These are phyloP conservation scores for Vanrija humicola DNA, from an alignment of 1,284 basidiomycete genomes.

Conservation along the genomic window DNA sequence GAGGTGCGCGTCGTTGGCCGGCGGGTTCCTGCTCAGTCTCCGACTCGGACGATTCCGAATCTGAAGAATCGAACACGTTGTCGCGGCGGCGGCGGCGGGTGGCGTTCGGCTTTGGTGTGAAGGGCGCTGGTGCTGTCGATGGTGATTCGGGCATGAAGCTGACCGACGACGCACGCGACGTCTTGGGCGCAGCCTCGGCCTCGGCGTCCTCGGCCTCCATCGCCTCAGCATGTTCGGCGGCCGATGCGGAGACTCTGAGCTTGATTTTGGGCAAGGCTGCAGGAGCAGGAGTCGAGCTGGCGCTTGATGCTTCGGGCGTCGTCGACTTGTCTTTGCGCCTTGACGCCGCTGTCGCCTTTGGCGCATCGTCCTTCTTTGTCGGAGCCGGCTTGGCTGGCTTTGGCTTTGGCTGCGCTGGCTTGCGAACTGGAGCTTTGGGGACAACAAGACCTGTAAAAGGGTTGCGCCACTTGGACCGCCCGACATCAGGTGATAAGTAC, in stretches of 20 bases:
- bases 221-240: background rate
- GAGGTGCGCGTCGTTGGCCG: slow-evolving; percentile 12
- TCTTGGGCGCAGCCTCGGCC: no score
- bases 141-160: no score
- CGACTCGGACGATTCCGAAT: slow-evolving; percentile 36
- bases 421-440: slow-evolving; percentile 32
- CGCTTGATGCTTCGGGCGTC: no score
- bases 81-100: background rate
- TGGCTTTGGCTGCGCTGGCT: slow-evolving; percentile 28
- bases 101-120: slow-evolving; percentile 1
- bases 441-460: slow-evolving; percentile 42
- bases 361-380: slow-evolving; percentile 1
- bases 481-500: slow-evolving; percentile 31
- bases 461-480: slow-evolving; percentile 37
- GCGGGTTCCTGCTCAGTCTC: slow-evolving; percentile 24
- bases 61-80: slow-evolving; percentile 34
- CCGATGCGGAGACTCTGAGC: background rate
- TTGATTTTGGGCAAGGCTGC: no score
- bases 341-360: background rate
- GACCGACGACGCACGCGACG: no score
- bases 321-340: slow-evolving; percentile 1
- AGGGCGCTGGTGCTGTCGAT: slow-evolving; percentile 5
- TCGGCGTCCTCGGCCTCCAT: slow-evolving; percentile 3
- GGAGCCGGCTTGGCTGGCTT: slow-evolving; percentile 9
- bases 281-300: no score